phyloP scores from a whole-genome alignment of 768 basidiomycete species.

The Glaciozyma martinii region DNA sequence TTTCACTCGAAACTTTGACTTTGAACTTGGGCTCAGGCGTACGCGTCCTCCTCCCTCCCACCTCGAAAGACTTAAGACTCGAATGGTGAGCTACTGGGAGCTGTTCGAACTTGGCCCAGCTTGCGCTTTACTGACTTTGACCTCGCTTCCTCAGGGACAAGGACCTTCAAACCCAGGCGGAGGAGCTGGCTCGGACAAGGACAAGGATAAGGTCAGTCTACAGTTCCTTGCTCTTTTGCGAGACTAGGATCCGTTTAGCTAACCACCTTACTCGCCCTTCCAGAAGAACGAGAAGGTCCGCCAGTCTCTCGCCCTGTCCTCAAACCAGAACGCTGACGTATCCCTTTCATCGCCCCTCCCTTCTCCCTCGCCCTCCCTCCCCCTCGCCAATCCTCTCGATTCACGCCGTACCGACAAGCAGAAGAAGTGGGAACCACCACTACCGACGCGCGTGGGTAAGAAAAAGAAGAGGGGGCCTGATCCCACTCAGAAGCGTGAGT shows the following conservation, averaged over 20 bases:
- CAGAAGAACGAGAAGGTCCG: constrained; percentile 32
- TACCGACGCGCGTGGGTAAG: constrained; percentile 93
- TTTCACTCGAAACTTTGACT: too few relatives aligned
- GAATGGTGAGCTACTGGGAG: too few relatives aligned
- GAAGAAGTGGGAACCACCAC: constrained; percentile 98
- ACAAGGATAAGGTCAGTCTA: constrained; percentile 15
- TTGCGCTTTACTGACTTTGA: neutral
- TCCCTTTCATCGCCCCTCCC: neutral
- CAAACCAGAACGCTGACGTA: constrained; percentile 16
- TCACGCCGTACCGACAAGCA: constrained; percentile 37
- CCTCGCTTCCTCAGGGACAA: constrained; percentile 17
- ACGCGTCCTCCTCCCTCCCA: too few relatives aligned
- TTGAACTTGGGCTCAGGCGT: too few relatives aligned
- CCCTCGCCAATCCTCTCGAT: neutral
- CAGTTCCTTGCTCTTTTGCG: neutral
- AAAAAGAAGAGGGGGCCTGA: constrained; percentile 89
- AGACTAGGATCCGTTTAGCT: too few relatives aligned
- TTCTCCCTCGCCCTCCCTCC: neutral
- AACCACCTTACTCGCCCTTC: neutral
- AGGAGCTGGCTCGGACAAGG: constrained; percentile 1
- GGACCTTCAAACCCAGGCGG: constrained; percentile 11
- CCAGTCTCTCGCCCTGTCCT: neutral
- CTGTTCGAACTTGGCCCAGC: too few relatives aligned
- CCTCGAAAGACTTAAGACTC: too few relatives aligned
- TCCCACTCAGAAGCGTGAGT: constrained; percentile 57